Evolutionary conservation across 805 yeast species (phyloP), one percentile per base, ranked within the genome.

Genomic region (Wickerhamomyces strasburgensis): DNA sequence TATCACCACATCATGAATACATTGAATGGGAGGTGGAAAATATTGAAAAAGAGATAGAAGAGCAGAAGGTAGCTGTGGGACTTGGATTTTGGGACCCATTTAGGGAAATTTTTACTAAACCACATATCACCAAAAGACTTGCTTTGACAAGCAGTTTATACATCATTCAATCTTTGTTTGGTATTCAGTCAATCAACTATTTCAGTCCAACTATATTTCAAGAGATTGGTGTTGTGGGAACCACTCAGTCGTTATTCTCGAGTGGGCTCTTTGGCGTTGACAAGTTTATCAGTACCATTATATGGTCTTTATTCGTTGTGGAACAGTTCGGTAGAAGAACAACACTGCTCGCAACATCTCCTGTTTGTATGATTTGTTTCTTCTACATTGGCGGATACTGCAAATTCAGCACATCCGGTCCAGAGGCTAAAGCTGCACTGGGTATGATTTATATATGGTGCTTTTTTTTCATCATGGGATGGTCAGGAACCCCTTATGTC

Each of bases 251-350:
- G 5, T 57, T 73, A 23, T 62, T 70, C 24, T 70, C 78, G 1
- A 72, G 77, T 7, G 78, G 78, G 35, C 54, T 73, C 32, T 72
- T 72, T 48, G 79, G 79, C 21, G 60, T 71, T 19, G 58, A 71
- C 33, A 73, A 73, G 73, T 5, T 69, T 62, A 53, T 57, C 19
- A 64, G 67, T 18, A 64, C 71, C 14, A 53, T 66, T 27, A 44
- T 67, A 10, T 70, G 72, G 68, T 57, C 69, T 8, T 57, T 68
- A 28, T 57, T 66, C 36, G 56, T 71, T 29, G 72, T 72, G 29
- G 78, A 72, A 38, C 57, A 51, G 15, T 56, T 60, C 37, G 77
- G 77, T 9, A 60, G 76, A 41, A 60, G 72, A 19, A 51, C 59
- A 6, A 65, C 73, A 3, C 55, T 70, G 29, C 48, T 68, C 37